Base-by-base conservation (phyloP, 148 eudicot genomes). In the Agrostemma githago region DNA sequence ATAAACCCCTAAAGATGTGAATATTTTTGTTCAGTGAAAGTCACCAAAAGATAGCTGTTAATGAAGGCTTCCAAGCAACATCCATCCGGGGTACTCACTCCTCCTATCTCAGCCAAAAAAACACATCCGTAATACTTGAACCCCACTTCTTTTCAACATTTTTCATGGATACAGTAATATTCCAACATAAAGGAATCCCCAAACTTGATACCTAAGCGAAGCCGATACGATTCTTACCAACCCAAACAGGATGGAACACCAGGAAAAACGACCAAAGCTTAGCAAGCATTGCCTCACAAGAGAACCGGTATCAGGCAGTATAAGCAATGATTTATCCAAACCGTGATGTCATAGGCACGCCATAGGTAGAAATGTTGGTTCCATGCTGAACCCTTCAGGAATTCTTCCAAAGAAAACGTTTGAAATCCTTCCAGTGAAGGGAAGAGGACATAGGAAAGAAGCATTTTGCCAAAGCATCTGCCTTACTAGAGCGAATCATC, bases 181-280 rank as follows among this genome's bases (percentile, higher is more conserved):
- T 21, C 21, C 38, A 12, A 17, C 21, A 20, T 17, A 20, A 8
- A 20, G 64, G 12, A 14, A 8, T 19, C 1, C 20, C 34, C 20
- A 59, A 59, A 59, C 37, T 19, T 59, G 20, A 59, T 17, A 26
- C 0, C 63, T 59, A 59, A 20, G 63, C 63, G 34, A 59, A 59
- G 20, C 34, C 34, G 8, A 60, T 60, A 19, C 21, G 64, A 60
- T 15, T 14, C 16, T 51, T 51, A 12, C 56, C 56, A 60, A 21
- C 11, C 62, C 26, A 8, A 60, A 60, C 8, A 37, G 64, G 21
- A 19, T 4, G 15, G n/a, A 64, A 64, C 42, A 64, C 43, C 43
- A 37, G n/a, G 15, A 64, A 38, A 64, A 64, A 64, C 68, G 5
- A 37, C 68, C 68, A 64, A 64, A 64, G 43, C 42, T 16, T 60